Conservation (phyloP, 768 basidiomycete species). For the Trametes sanguinea region DNA sequence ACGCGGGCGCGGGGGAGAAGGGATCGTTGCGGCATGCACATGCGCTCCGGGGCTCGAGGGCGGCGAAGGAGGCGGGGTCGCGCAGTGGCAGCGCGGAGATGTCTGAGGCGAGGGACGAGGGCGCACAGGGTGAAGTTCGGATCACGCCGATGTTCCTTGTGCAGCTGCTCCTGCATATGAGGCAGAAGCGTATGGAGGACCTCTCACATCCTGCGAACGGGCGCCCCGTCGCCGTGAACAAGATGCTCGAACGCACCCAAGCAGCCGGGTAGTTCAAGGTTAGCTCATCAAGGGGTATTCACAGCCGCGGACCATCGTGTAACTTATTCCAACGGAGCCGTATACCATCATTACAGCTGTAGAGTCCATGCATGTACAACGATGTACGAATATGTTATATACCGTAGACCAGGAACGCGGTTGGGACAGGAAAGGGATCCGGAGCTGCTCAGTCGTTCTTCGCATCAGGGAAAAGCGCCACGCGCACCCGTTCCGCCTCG, state of each 20-base stretch:
- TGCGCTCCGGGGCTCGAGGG: neutral
- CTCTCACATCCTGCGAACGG: slow-evolving; percentile 50
- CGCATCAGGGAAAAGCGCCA: slow-evolving; percentile 39
- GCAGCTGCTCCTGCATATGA: slow-evolving; percentile 61
- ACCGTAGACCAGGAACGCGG: neutral
- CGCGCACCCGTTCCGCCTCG: slow-evolving; percentile 39
- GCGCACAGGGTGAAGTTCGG: slow-evolving; percentile 23
- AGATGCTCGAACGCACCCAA: slow-evolving; percentile 72
- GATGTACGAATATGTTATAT: slow-evolving; percentile 10
- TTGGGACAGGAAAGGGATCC: neutral
- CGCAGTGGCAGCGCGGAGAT: slow-evolving; percentile 33
- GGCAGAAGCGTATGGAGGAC: slow-evolving; percentile 63
- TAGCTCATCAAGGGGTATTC: neutral
- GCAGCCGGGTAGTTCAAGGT: slow-evolving; percentile 35
- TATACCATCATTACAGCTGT: slow-evolving; percentile 9
- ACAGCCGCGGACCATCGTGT: too few relatives aligned
- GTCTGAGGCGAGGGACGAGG: slow-evolving; percentile 26
- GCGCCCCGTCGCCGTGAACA: slow-evolving; percentile 62
- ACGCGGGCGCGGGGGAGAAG: slow-evolving; percentile 38
- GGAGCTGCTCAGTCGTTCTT: neutral
- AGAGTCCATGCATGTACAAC: slow-evolving; percentile 11
- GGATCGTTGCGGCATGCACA: slow-evolving; percentile 15
- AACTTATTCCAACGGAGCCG: neutral
- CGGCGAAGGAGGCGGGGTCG: slow-evolving; percentile 20
- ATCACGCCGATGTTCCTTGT: slow-evolving; percentile 65